phyloP scores from a whole-genome alignment of 2,329 filamentous ascomycete genomes.

The Tolypocladium tundrense region DNA sequence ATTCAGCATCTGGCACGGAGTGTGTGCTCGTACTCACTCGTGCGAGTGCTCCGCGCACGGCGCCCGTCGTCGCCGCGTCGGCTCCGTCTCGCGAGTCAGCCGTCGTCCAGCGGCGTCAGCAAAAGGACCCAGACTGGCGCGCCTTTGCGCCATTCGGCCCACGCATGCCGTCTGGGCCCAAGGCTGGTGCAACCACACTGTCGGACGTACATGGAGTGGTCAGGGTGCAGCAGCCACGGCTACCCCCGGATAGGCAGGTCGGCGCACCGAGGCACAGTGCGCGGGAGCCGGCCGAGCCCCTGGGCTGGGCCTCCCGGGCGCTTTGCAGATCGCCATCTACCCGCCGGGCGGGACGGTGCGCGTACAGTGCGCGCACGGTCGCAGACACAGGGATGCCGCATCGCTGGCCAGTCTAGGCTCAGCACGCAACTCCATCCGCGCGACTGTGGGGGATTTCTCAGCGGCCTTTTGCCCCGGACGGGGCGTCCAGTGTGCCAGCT shows the following conservation, averaged over 20 bases:
- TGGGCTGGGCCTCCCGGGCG: neutral
- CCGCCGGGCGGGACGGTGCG: neutral
- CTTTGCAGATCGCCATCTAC: neutral
- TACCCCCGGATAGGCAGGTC: conserved; percentile 4
- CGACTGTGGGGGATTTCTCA: neutral
- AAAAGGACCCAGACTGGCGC: neutral
- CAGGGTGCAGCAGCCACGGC: neutral
- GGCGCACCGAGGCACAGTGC: neutral
- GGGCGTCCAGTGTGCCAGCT: neutral
- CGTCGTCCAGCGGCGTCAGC: neutral
- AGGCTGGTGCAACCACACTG: neutral
- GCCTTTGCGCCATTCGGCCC: neutral
- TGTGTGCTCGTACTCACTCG: no score
- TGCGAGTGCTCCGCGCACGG: no score
- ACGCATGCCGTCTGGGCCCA: neutral
- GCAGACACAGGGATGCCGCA: neutral
- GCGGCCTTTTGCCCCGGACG: neutral
- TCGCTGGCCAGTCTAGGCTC: neutral
- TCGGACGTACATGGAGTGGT: neutral
- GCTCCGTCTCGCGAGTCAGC: neutral
- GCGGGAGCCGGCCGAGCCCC: neutral
- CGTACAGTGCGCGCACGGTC: neutral
- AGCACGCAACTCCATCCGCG: neutral
- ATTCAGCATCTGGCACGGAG: no score
- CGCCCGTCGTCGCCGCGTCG: neutral